These are phyloP conservation scores for Phytopythium vexans DNA, from an alignment of 352 stramenopile species.

Conservation along the genomic window DNA sequence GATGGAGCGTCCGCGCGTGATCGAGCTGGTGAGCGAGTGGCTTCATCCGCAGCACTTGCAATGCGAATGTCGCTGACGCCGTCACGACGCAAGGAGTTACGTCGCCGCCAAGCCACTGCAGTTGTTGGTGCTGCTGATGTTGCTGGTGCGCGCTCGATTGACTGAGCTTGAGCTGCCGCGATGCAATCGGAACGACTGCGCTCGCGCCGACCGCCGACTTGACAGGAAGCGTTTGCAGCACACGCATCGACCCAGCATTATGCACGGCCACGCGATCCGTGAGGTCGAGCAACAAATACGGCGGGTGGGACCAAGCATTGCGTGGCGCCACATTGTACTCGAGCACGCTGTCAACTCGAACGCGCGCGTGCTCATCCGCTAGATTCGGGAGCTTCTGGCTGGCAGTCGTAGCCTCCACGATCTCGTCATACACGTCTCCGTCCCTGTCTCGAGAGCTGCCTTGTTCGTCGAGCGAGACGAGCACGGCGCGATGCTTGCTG, in stretches of 20 bases:
- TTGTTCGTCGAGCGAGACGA: constrained; percentile 41
- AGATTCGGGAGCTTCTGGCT: constrained; percentile 28
- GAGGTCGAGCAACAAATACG: constrained; percentile 65
- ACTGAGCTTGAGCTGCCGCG: constrained; percentile 5
- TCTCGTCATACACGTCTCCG: constrained; percentile 15
- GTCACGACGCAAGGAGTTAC: constrained; percentile 36
- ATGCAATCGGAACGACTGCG: constrained; percentile 10
- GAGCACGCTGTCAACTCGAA: constrained; percentile 47
- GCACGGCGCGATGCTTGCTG: constrained; percentile 44
- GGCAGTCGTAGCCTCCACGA: background rate
- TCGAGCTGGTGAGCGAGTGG: constrained; percentile 52
- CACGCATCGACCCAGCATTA: constrained; percentile 52
- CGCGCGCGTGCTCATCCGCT: constrained; percentile 31
- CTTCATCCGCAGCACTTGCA: constrained; percentile 56
- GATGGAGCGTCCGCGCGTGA: constrained; percentile 23
- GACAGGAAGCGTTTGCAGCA: constrained; percentile 54
- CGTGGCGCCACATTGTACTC: constrained; percentile 44
- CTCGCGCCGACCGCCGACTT: constrained; percentile 42
- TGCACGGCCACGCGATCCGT: constrained; percentile 56
- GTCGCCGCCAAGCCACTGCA: constrained; percentile 11
- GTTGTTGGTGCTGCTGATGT: constrained; percentile 1
- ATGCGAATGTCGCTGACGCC: constrained; percentile 33
- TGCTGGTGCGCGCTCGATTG: background rate
- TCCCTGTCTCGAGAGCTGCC: constrained; percentile 17
- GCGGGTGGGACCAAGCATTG: constrained; percentile 53